phyloP scores from a whole-genome alignment of 345 rosid species.

The Eucalyptus cloeziana region DNA sequence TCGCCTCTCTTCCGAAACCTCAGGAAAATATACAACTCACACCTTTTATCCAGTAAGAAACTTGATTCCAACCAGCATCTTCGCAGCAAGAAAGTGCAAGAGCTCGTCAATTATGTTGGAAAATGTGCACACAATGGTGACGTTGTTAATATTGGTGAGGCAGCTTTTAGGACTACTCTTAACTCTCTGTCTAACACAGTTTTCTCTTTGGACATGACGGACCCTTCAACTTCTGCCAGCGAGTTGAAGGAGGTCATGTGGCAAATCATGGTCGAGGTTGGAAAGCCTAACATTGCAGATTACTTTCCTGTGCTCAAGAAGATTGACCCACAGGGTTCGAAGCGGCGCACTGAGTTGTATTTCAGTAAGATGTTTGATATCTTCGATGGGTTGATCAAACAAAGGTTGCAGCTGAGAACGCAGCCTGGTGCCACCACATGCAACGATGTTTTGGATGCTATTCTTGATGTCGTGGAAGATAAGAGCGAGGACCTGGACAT shows the following conservation, averaged over 20 bases:
- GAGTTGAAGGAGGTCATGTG: constrained; percentile 2
- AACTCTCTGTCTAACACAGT: constrained; percentile 9
- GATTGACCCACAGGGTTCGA: constrained; percentile 12
- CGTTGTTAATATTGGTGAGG: constrained; percentile 24
- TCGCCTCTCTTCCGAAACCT: constrained; percentile 1
- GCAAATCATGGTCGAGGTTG: constrained; percentile 1
- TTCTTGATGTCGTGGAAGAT: constrained; percentile 11
- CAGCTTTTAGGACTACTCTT: neutral
- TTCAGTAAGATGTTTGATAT: constrained; percentile 3
- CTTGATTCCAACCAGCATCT: constrained; percentile 1
- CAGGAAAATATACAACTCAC: neutral
- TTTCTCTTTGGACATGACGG: constrained; percentile 7
- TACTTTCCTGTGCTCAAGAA: constrained; percentile 9
- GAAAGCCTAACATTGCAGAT: constrained; percentile 26
- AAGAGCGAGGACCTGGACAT: constrained; percentile 5
- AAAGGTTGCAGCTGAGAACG: constrained; percentile 3
- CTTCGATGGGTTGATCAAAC: constrained; percentile 8
- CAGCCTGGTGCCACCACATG: neutral
- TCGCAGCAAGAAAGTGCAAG: neutral
- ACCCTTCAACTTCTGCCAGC: neutral
- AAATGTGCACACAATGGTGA: constrained; percentile 4
- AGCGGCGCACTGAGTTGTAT: neutral
- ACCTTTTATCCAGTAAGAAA: neutral
- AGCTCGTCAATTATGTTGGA: constrained; percentile 1
- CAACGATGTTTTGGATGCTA: constrained; percentile 23